Evolutionary conservation across 768 basidiomycete species (phyloP).

Genomic region (Lepiota subincarnata): DNA sequence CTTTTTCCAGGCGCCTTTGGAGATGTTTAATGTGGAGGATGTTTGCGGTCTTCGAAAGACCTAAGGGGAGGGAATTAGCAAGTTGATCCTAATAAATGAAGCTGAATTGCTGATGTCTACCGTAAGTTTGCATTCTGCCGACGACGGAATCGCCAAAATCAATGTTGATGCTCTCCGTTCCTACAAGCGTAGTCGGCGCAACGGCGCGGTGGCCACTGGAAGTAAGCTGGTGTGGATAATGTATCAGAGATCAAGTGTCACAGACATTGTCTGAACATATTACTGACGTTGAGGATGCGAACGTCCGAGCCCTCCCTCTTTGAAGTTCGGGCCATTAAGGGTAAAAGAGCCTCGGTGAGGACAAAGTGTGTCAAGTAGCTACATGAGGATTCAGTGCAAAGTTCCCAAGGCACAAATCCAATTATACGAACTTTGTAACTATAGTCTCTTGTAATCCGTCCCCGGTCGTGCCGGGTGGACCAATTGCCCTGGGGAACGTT

Average conservation of each 20-base stretch:
- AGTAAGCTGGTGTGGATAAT: slow-evolving; percentile 23
- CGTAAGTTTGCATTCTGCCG: slow-evolving; percentile 15
- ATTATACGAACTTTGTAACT: slow-evolving; percentile 4
- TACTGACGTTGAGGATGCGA: slow-evolving; percentile 52
- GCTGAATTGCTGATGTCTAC: not conserved
- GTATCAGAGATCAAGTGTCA: not conserved
- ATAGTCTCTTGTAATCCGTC: slow-evolving; percentile 15
- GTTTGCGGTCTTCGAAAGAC: slow-evolving; percentile 45
- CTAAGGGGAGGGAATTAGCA: slow-evolving; percentile 25
- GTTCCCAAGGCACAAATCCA: not conserved
- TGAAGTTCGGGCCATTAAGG: slow-evolving; percentile 48
- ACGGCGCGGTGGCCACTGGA: slow-evolving; percentile 25
- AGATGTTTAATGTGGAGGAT: slow-evolving; percentile 47
- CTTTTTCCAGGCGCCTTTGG: slow-evolving; percentile 39
- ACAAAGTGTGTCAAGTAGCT: slow-evolving; percentile 54
- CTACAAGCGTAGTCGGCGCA: slow-evolving; percentile 22
- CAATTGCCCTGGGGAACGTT: not conserved
- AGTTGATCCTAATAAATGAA: not conserved
- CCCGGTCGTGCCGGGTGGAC: slow-evolving; percentile 13
- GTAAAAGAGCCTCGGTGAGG: slow-evolving; percentile 50
- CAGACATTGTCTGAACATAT: not conserved
- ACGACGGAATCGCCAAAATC: slow-evolving; percentile 23
- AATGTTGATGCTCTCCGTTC: slow-evolving; percentile 32
- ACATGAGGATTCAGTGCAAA: not conserved
- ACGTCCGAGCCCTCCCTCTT: slow-evolving; percentile 47